Evolutionary conservation across 192 early-diverging fungal genomes (phyloP), one percentile per base, ranked within the genome.

Genomic region (Hyaloraphidium curvatum): DNA sequence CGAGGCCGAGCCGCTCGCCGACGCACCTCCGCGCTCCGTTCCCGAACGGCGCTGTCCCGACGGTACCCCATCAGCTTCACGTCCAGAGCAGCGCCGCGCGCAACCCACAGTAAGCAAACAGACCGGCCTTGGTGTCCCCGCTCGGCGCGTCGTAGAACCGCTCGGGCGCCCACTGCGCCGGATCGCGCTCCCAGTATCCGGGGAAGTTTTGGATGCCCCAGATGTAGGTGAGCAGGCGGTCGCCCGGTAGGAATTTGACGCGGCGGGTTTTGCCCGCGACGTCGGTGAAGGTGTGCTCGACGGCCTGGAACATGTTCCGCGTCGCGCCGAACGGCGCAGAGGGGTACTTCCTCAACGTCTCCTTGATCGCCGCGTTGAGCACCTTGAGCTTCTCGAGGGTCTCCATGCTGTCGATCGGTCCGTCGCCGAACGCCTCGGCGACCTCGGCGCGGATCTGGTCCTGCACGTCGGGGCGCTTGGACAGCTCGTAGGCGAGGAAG

Each of bases 371-470:
- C 5, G 43, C 43, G 19, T 48, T 48, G 14, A 48, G 23, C 35
- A 37, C 35, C 35, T 37, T 48, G 5, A 48, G 43, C 14, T 25
- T 25, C 25, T 48, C 43, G 23, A 48, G 14, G 17, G 14, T 48
- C 17, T 48, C 43, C 43, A 48, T 22, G 23, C 43, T 48, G 5
- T 21, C 17, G 17, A 22, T 25, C 23, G 17, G 17, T 9, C 43
- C 43, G 14, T 9, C 43, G 17, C 35, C 35, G 14, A 48, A 25
- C 5, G 43, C 43, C 23, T 48, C 43, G 23, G 14, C 25, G 7
- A 48, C 43, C 25, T 48, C 43, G 19, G 43, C 43, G 43, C 43
- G 43, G 19, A 48, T 48, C 23, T 48, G 14, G 14, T 9, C 43
- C 23, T 48, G 43, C 14, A 22, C 14, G 23, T 48, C 43, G 5